A percentile compares a stretch with the other conserved stretches of the same genome.
phyloP scores from a whole-genome alignment of 345 rosid genomes.

The Linum lewisii region DNA sequence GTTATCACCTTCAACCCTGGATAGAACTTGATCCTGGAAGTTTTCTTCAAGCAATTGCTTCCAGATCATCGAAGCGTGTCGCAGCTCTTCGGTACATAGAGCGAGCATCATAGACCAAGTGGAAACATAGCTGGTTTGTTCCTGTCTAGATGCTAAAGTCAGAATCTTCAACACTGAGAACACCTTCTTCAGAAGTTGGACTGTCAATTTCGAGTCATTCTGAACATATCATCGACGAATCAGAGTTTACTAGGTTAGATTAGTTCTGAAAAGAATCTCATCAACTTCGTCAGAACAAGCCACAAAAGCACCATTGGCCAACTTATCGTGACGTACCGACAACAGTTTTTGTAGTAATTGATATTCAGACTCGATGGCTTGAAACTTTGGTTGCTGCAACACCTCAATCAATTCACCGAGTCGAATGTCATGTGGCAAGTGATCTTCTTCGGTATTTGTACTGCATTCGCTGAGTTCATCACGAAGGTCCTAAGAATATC shows the following conservation, averaged over 20 bases:
- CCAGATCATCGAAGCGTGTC: conserved; percentile 75
- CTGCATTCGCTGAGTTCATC: conserved; percentile 31
- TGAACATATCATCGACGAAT: conserved; percentile 46
- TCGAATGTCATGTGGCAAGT: conserved; percentile 21
- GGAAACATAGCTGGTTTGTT: conserved; percentile 43
- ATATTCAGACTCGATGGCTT: conserved; percentile 51
- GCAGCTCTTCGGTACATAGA: conserved; percentile 60
- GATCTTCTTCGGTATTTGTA: conserved; percentile 25
- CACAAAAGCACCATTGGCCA: too few relatives aligned
- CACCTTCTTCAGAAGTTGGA: conserved; percentile 52
- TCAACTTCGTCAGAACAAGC: background rate
- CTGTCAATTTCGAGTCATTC: conserved; percentile 37
- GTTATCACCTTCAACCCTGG: conserved; percentile 51
- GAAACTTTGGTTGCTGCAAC: conserved; percentile 49
- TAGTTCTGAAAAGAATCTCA: background rate
- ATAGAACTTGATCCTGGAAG: conserved; percentile 35
- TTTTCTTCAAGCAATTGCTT: conserved; percentile 39
- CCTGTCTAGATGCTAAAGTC: conserved; percentile 41
- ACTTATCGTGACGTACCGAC: conserved; percentile 40
- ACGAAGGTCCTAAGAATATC: conserved; percentile 44
- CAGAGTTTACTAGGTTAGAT: conserved; percentile 4
- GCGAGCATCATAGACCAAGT: conserved; percentile 55
- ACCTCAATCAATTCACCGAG: conserved; percentile 29
- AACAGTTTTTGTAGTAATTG: conserved; percentile 42
- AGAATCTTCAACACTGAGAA: conserved; percentile 43